These are phyloP conservation scores for Coprinopsis marcescibilis DNA, from an alignment of 768 basidiomycete species.

Conservation along the genomic window DNA sequence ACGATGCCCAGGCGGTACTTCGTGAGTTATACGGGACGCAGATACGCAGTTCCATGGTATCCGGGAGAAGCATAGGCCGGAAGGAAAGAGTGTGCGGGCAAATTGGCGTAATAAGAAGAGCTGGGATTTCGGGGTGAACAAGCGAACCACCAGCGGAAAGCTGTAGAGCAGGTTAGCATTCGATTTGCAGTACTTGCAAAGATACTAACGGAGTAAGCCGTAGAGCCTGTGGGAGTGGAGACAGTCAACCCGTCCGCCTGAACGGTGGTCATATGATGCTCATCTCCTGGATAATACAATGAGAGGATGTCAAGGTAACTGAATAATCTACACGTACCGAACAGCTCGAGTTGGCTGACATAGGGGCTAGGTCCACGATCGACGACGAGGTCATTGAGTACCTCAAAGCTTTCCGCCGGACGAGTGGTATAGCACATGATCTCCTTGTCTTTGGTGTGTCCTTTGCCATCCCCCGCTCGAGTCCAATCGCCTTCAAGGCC, in stretches of 20 bases:
- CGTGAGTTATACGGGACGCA: conserved; percentile 99
- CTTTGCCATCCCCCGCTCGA: conserved; percentile 38
- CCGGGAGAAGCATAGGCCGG: conserved; percentile 96
- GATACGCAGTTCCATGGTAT: conserved; percentile 96
- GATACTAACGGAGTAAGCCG: conserved; percentile 85
- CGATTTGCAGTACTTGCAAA: conserved; percentile 5
- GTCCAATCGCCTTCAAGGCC: conserved; percentile 81
- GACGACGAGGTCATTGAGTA: conserved; percentile 93
- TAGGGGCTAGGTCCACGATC: conserved; percentile 98
- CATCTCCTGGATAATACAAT: conserved; percentile 66
- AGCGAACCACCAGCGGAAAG: conserved; percentile 97
- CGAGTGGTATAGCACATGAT: conserved; percentile 97
- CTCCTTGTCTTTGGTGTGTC: conserved; percentile 82
- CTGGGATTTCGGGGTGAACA: conserved; percentile 96
- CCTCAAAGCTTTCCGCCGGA: conserved; percentile 95
- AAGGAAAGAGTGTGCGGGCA: conserved; percentile 98
- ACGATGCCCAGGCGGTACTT: conserved; percentile 98
- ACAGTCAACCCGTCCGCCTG: conserved; percentile 96
- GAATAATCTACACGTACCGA: conserved; percentile 55
- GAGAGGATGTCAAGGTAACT: background rate
- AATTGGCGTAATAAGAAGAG: conserved; percentile 93
- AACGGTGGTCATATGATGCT: conserved; percentile 98
- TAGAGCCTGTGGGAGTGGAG: conserved; percentile 96
- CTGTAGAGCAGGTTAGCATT: conserved; percentile 23
- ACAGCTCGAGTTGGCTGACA: conserved; percentile 91